Percentiles rank a stretch among this genome's conserved stretches.
Conservation (phyloP, 805 yeast species). For the Lipomyces starkeyi region DNA sequence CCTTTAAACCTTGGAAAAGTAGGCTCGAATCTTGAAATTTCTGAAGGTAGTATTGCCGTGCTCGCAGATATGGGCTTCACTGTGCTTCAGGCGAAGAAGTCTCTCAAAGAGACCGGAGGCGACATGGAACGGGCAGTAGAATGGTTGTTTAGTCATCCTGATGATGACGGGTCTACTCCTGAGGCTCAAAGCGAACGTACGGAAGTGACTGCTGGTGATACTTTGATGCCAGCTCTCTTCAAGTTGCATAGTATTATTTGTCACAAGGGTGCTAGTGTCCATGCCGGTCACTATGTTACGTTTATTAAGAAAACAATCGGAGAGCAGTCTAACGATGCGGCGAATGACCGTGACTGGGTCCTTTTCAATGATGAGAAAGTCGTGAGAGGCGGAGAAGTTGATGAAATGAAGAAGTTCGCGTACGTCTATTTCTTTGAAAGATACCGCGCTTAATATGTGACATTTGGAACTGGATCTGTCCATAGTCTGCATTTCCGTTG, state of each 20-base stretch:
- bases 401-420: slow-evolving; percentile 56
- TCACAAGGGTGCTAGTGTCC: slow-evolving; percentile 88
- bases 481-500: not conserved
- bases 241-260: slow-evolving; percentile 70
- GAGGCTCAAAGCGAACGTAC: slow-evolving; percentile 12
- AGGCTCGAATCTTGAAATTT: slow-evolving; percentile 22
- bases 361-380: slow-evolving; percentile 90
- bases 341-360: slow-evolving; percentile 63
- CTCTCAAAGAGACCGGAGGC: slow-evolving; percentile 61
- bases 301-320: slow-evolving; percentile 57
- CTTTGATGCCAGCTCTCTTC: slow-evolving; percentile 50
- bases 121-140: slow-evolving; percentile 82
- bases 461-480: not conserved
- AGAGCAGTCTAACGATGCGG: not conserved
- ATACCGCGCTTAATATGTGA: slow-evolving; percentile 8
- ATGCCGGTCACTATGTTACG: slow-evolving; percentile 91
- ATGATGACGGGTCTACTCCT: slow-evolving; percentile 41
- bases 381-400: slow-evolving; percentile 53
- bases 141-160: slow-evolving; percentile 86
- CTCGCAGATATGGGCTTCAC: slow-evolving; percentile 81
- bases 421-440: slow-evolving; percentile 54
- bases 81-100: slow-evolving; percentile 68
- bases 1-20: slow-evolving; percentile 51
- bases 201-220: slow-evolving; percentile 36
- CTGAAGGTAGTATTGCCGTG: slow-evolving; percentile 52